Base-by-base conservation (phyloP, 345 rosid species). In the Rhodamnia rubescens region DNA sequence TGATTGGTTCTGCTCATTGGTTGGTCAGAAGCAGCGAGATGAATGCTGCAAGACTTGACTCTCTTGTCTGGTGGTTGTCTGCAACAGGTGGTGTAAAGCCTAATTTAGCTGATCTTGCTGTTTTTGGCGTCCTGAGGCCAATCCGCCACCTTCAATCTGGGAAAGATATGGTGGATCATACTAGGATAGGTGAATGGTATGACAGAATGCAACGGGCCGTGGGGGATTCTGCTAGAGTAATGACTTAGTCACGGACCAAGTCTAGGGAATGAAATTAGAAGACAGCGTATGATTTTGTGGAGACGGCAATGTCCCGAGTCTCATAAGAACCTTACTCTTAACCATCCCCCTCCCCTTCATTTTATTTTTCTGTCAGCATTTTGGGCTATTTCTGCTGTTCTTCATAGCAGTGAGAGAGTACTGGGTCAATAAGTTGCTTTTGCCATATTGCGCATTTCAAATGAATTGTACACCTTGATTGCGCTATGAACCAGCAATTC, bases 21-120 rank as follows among this genome's bases (percentile, higher is more conserved):
- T 69, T 18, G 78, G 78, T 69, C 47, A 69, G 78, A 69, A 69
- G 78, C 78, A 4, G 75, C 0, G 6, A 36, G 47, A 69, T 16
- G 78, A 69, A 36, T 69, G 78, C 47, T 36, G 78, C 13, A 36
- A 69, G 78, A 18, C 47, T 69, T 69, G 78, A 69, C 47, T 69
- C 78, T 69, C 47, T 18, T 26, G 49, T 49, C 7, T 18, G 51
- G 12, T 50, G 36, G 24, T 44, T 74, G 50, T 10, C 47, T 74
- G 86, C 61, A 61, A 58, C 93, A 97, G 98, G 98, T 89, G 98
- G 96, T 20, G 85, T 92, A 3, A 89, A 92, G 88, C 99, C 98
- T 55, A 97, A 96, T 92, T 84, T 96, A 87, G 99, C 96, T 7
- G 99, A 96, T 91, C 98, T 97, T 4, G 94, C 98, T 14, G 98